These are phyloP conservation scores for Pyrenochaeta sp. DNA, from an alignment of 2,329 filamentous ascomycete genomes.

Conservation along the genomic window DNA sequence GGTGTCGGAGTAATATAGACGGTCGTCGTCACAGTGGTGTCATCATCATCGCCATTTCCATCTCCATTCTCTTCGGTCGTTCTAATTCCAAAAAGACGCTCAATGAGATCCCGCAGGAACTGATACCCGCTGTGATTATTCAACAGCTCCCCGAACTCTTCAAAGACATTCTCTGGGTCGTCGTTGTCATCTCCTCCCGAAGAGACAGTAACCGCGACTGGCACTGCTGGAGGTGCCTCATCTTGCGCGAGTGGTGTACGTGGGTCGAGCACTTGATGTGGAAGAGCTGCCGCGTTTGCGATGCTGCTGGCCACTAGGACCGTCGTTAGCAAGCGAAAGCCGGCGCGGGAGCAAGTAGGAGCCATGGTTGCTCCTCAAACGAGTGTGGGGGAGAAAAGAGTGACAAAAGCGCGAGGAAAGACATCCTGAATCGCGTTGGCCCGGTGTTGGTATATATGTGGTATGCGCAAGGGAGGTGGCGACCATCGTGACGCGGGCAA, in stretches of 20 bases:
- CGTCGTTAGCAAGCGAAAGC: slow-evolving; percentile 10
- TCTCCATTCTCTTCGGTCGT: slow-evolving; percentile 1
- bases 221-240: background rate
- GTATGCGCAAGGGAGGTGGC: slow-evolving; percentile 16
- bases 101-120: slow-evolving; percentile 23
- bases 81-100: slow-evolving; percentile 14
- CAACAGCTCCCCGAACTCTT: slow-evolving; percentile 9
- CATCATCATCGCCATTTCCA: background rate
- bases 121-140: slow-evolving; percentile 19
- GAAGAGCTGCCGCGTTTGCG: slow-evolving; percentile 15
- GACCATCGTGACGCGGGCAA: slow-evolving; percentile 14
- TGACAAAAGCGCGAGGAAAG: slow-evolving; percentile 9
- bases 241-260: background rate
- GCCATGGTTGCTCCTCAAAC: slow-evolving; percentile 13
- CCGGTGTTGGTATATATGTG: slow-evolving; percentile 20
- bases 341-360: slow-evolving; percentile 13
- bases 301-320: slow-evolving; percentile 14
- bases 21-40: background rate
- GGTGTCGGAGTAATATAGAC: slow-evolving; percentile 8
- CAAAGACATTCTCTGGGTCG: slow-evolving; percentile 9
- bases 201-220: background rate
- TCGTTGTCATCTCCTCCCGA: background rate
- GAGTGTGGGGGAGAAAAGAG: slow-evolving; percentile 11
- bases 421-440: background rate
- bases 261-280: slow-evolving; percentile 13